Evolutionary conservation across 202 grass and related monocot genomes (phyloP).

Genomic region (Zizania palustris): DNA sequence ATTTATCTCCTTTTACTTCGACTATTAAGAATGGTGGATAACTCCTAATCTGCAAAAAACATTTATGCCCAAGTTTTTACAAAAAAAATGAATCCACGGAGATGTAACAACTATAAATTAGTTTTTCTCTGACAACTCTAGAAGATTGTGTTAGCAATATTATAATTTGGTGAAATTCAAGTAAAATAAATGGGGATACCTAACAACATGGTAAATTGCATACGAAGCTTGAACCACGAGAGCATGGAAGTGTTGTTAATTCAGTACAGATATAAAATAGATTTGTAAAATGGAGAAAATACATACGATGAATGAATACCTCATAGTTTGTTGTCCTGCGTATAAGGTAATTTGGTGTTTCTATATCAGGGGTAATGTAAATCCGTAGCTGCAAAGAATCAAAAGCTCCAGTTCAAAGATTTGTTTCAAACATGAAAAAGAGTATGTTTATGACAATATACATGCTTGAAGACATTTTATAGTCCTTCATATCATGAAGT

Average conservation of each 20-base stretch:
- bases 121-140: not conserved
- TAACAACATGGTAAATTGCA: not conserved
- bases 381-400: conserved; percentile 66
- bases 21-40: conserved; percentile 74
- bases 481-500: conserved; percentile 55
- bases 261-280: not conserved
- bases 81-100: not conserved
- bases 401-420: conserved; percentile 36
- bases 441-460: conserved; percentile 34
- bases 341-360: conserved; percentile 84
- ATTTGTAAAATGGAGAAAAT: not conserved
- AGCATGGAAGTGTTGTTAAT: not conserved
- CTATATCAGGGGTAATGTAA: conserved; percentile 94
- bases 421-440: conserved; percentile 6
- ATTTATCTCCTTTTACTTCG: conserved; percentile 89
- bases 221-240: conserved; percentile 30
- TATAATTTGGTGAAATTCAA: not conserved
- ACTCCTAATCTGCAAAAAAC: conserved; percentile 67
- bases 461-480: conserved; percentile 75
- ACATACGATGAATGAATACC: conserved; percentile 45
- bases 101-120: conserved; percentile 13
- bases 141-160: not conserved
- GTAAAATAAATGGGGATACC: not conserved
- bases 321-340: conserved; percentile 75
- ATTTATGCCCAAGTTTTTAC: conserved; percentile 25